Evolutionary conservation across 2,329 filamentous ascomycete species (phyloP), one percentile per base, ranked within the genome.

Genomic region (Diaporthe longicolla): DNA sequence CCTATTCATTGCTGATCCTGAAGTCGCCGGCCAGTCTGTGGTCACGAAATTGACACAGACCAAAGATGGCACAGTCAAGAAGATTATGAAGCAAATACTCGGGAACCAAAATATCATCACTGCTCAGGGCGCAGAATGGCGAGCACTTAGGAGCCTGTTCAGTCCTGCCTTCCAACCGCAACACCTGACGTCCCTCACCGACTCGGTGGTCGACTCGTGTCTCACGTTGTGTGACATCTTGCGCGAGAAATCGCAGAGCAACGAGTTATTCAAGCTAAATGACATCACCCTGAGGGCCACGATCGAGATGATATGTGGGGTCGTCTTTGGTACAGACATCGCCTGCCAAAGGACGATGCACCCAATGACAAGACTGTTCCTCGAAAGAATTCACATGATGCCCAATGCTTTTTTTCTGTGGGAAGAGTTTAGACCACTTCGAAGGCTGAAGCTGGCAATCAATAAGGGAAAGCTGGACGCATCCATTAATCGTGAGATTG

Each of bases 311-410:
- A 52, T 52, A 52, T 52, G 48, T n/a, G 48, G 48, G 13, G 48
- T 52, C 48, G 10, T 52, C 21, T 52, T 52, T 24, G 48, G 48
- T n/a, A n/a, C 48, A 1, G 48, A 24, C n/a, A 52, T 52, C 10
- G 48, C 21, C 19, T 52, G 48, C 26, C 48, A 52, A n/a, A 52
- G 21, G 19, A 52, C n/a, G 3, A 52, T 52, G 48, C 48, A 52
- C 13, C 48, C 48, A 24, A 52, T 52, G 48, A 52, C 48, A 3
- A 52, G 48, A n/a, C 21, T 52, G n/a, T 52, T 52, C 13, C 48
- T 52, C 48, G 48, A 52, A 52, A 52, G 48, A n/a, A 52, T 52
- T 52, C 21, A 52, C 21, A 52, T 52, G 48, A 52, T 52, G 48
- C 48, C 48, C n/a, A 52, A 52, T n/a, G 48, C 48, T 11, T 52